These are phyloP conservation scores for Ormosia emarginata DNA, from an alignment of 306 rosid genomes.

Conservation along the genomic window DNA sequence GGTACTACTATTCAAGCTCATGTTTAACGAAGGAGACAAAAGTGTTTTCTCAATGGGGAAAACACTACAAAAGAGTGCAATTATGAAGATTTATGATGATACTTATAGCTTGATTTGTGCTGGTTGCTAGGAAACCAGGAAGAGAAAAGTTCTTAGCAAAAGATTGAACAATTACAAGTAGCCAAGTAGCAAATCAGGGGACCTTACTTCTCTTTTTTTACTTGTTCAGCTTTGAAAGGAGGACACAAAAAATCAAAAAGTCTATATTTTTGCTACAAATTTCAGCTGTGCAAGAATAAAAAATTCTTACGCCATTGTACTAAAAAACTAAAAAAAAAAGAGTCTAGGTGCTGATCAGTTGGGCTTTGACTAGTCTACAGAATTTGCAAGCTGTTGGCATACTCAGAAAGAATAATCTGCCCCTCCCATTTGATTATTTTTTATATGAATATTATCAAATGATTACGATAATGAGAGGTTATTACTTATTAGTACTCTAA, in stretches of 20 bases:
- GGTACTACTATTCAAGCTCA: neutral
- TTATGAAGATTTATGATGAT: neutral
- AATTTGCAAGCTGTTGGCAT: neutral
- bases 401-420: neutral
- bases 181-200: neutral
- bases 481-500: neutral
- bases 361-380: neutral
- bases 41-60: neutral
- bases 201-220: neutral
- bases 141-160: neutral
- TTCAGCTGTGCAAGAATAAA: neutral
- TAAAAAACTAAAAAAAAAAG: neutral
- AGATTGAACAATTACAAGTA: neutral
- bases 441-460: neutral
- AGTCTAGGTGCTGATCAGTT: neutral
- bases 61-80: neutral
- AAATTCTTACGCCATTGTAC: neutral
- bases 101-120: too few relatives aligned
- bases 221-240: constrained; percentile 18
- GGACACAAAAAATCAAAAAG: neutral
- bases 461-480: neutral
- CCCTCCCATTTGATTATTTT: neutral
- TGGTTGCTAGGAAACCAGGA: neutral
- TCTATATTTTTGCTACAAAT: neutral
- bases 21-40: neutral